Evolutionary conservation across 768 basidiomycete genomes (phyloP), one percentile per base, ranked within the genome.

Genomic region (Paxillus rubicundulus): DNA sequence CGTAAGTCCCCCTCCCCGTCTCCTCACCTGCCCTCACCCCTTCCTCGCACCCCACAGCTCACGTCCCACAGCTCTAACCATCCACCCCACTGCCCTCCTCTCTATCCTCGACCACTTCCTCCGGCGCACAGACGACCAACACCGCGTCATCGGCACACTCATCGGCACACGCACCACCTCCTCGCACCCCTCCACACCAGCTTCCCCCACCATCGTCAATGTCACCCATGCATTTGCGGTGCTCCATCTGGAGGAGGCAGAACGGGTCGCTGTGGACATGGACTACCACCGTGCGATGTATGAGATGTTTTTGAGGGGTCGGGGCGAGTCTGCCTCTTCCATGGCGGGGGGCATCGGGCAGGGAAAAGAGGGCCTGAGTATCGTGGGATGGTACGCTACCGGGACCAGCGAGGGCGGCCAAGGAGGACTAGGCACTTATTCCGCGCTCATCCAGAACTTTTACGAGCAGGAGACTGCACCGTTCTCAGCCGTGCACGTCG

Each of bases 21-120:
- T 46, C 36, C 1, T 2, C 27, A 24, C 36, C 53, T 47, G 16
- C 36, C 46, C 49, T 8, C 34, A 33, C 24, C 6, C 37, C 0
- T 3, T 47, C 20, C 18, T 9, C 30, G 27, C 14, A 33, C 33
- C 28, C 33, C 18, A 37, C 63, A 92, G 90, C 49, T 84, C 86
- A 36, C 77, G 84, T 52, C 87, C 87, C 28, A 80, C 82, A 28
- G 80, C 76, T 41, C 81, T 97, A 51, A 90, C 86, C 44, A 81
- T 98, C 55, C 92, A 95, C 67, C 94, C 96, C 12, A 87, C 92
- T 47, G 93, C 92, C 4, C 83, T 98, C 44, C 92, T 97, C 69
- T 87, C 92, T 48, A 91, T 98, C 76, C 85, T 98, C 59, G 95
- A 97, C 73, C 95, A 98, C 77, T 95, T 94, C 72, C 85, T 98